A percentile compares a stretch with the other conserved stretches of the same genome.
Evolutionary conservation across 495 filamentous ascomycete genomes (phyloP).

Genomic region (Penicillium paxilli): DNA sequence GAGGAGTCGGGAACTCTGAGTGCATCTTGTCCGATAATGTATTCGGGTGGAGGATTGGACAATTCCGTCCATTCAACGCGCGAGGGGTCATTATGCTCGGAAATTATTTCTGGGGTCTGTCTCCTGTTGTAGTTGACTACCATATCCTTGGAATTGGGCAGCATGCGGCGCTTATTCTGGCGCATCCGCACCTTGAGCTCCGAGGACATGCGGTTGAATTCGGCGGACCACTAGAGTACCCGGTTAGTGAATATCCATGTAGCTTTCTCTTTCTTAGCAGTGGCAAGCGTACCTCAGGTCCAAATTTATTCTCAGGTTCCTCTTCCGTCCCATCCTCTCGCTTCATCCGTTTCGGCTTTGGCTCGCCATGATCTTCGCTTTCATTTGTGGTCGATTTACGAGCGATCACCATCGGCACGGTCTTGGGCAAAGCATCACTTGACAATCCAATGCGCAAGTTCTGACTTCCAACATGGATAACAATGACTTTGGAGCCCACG

Average conservation of each 20-base stretch:
- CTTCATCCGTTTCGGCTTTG: constrained; percentile 85
- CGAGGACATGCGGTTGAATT: constrained; percentile 76
- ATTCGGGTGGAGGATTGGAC: constrained; percentile 62
- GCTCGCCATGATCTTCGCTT: constrained; percentile 78
- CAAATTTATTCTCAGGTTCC: constrained; percentile 77
- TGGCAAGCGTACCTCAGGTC: constrained; percentile 65
- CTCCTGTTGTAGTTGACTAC: constrained; percentile 90
- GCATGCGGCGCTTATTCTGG: constrained; percentile 83
- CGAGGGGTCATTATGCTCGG: constrained; percentile 89
- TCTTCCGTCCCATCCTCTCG: constrained; percentile 58
- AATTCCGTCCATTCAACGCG: constrained; percentile 96
- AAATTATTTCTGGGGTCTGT: constrained; percentile 77
- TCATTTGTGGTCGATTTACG: constrained; percentile 73
- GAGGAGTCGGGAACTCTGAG: constrained; percentile 85
- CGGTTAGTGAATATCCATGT: constrained; percentile 13
- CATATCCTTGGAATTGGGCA: constrained; percentile 94
- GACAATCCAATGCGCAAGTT: constrained; percentile 90
- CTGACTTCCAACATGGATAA: constrained; percentile 97
- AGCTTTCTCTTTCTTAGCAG: not conserved
- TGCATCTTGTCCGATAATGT: constrained; percentile 79
- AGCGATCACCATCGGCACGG: constrained; percentile 89
- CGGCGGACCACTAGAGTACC: constrained; percentile 60
- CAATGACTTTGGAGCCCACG: constrained; percentile 87
- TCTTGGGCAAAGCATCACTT: constrained; percentile 92
- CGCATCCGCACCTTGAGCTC: constrained; percentile 91